Evolutionary conservation across 176 grass and related monocot species (phyloP), one percentile per base, ranked within the genome.

Genomic region (Pontederia crassipes): DNA sequence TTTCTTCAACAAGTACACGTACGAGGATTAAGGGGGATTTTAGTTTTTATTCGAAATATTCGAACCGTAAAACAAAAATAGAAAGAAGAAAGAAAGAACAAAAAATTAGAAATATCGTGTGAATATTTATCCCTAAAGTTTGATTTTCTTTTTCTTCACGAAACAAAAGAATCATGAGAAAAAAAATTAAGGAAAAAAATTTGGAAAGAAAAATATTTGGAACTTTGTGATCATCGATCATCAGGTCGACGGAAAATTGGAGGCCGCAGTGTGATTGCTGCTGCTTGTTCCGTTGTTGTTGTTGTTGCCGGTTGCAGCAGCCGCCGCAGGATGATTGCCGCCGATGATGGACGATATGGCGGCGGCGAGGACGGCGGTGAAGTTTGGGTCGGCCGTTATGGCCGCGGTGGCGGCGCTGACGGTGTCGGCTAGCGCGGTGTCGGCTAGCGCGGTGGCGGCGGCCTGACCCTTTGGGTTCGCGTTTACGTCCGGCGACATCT

Each of bases 311-410:
- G 26, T 77, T 58, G 26, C 24, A 29, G 8, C 6, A 24, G 20
- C 15, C 9, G 15, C 51, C 51, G 51, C 57, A 20, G 32, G 32
- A 7, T 40, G 74, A 15, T 74, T 77, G 0, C 75, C 78, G 17
- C 83, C 80, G 10, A 95, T 90, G 48, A 95, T 84, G 7, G 86
- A 90, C 28, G 80, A 65, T 66, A 95, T 90, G 60, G 83, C 82
- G 1, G 80, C 83, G 0, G 86, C 86, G 12, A 95, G 83, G 1
- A 80, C 86, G 32, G 80, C 65, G 1, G 83, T 90, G 83, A 95
- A 95, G 78, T 87, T 90, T 0, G 91, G 91, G 66, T 95, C 91
- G 0, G 83, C 83, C 0, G 86, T 90, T 74, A 95, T 87, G 6
- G 91, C 90, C 0, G 90, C 90, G 0, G 90, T 84, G 0, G 90